Percentiles rank a stretch among this genome's conserved stretches.
Conservation (phyloP, 179 eudicot species). For the Amaranthus tricolor region DNA sequence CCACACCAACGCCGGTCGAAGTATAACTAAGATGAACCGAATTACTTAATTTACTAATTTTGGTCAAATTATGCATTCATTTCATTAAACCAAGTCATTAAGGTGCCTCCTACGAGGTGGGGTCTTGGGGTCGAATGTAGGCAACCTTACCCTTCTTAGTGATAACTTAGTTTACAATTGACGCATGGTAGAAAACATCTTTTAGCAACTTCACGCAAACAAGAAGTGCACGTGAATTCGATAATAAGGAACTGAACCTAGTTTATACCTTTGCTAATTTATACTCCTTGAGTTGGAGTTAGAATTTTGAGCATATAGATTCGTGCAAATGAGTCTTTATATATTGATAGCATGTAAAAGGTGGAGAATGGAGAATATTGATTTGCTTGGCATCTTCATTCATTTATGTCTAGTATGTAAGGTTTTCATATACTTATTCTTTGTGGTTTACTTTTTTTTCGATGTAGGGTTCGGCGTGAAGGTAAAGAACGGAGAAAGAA, state of each 20-base stretch:
- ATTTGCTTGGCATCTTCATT: not conserved
- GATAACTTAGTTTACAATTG: no score
- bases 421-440: not conserved
- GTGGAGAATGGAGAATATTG: not conserved
- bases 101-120: not conserved
- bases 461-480: constrained; percentile 60
- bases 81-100: not conserved
- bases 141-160: no score
- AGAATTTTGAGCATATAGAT: not conserved
- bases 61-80: not conserved
- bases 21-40: not conserved
- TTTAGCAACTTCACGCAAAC: no score
- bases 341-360: not conserved
- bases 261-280: no score
- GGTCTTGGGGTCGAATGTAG: no score
- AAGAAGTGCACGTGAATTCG: no score
- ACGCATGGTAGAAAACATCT: no score
- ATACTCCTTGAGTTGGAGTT: not conserved
- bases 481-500: constrained; percentile 70
- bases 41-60: no score
- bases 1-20: not conserved
- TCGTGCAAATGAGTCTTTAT: no score
- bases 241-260: no score
- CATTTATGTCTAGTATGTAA: not conserved
- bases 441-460: not conserved